Conservation (phyloP, 2,329 filamentous ascomycete genomes). For the Botrytis porri region DNA sequence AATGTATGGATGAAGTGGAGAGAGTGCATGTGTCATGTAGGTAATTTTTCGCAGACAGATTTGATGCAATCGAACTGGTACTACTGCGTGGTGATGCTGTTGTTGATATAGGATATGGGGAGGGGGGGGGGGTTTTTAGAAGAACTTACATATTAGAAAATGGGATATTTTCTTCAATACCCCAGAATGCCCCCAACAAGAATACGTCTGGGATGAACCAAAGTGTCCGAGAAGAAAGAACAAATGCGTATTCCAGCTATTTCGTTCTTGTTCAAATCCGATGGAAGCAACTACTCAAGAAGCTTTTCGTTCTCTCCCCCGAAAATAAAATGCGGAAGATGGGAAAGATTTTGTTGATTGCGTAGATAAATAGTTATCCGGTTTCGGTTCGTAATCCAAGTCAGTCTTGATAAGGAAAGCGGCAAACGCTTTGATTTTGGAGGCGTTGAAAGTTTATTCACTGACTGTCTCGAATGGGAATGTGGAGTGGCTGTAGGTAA, state of each 20-base stretch:
- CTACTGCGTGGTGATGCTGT: constrained; percentile 26
- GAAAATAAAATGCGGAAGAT: constrained; percentile 5
- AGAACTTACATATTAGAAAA: neutral
- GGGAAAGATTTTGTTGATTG: constrained; percentile 12
- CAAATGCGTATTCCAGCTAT: constrained; percentile 11
- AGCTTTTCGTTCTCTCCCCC: neutral
- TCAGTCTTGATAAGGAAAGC: constrained; percentile 27
- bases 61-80: constrained; percentile 8
- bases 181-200: neutral
- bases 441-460: neutral
- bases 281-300: neutral
- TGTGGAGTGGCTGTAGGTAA: constrained; percentile 13
- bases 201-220: neutral
- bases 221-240: neutral
- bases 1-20: constrained; percentile 20
- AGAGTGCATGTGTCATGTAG: constrained; percentile 19
- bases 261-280: neutral
- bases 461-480: constrained; percentile 9
- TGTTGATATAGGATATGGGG: constrained; percentile 16
- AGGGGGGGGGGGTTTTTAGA: neutral
- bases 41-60: constrained; percentile 22
- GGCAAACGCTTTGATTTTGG: constrained; percentile 17
- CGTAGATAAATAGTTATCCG: constrained; percentile 20
- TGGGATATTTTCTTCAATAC: constrained; percentile 7
- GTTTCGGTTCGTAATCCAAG: constrained; percentile 35